Evolutionary conservation across 805 yeast genomes (phyloP).

Genomic region (Maudiozyma turicensis): DNA sequence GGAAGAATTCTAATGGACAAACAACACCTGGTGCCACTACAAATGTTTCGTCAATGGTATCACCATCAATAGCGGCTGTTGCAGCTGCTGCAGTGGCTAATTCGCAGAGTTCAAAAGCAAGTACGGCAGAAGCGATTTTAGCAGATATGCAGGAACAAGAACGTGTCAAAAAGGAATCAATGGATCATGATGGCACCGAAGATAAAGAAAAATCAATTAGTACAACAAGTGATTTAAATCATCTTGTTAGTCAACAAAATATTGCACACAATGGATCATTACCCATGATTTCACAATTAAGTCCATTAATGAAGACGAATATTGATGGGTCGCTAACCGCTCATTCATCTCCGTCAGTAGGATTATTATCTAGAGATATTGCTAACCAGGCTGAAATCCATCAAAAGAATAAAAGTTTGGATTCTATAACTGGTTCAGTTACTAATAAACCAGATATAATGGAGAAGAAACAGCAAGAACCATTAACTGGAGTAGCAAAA

Average conservation of each 20-base stretch:
- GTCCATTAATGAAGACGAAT: slow-evolving; percentile 3
- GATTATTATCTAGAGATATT: slow-evolving; percentile 9
- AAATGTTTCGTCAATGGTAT: not conserved
- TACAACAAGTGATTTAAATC: not conserved
- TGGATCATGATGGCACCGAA: not conserved
- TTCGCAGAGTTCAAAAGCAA: slow-evolving; percentile 9
- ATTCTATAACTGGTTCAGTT: not conserved
- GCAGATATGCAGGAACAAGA: slow-evolving; percentile 25
- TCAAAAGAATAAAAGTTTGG: not conserved
- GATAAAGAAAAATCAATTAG: not conserved
- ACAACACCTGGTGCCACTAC: not conserved
- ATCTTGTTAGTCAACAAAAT: not conserved
- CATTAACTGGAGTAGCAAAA: slow-evolving; percentile 10
- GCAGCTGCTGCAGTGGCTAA: not conserved
- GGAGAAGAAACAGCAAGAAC: not conserved
- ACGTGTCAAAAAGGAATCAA: slow-evolving; percentile 2
- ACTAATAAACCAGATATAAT: not conserved
- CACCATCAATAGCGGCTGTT: not conserved
- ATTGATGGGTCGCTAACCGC: not conserved
- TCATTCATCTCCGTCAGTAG: slow-evolving; percentile 12
- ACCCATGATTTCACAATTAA: slow-evolving; percentile 4
- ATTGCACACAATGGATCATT: slow-evolving; percentile 2
- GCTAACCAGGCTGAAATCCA: not conserved
- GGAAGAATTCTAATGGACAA: slow-evolving; percentile 5
- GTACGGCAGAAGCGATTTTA: slow-evolving; percentile 23